Conservation (phyloP, 495 filamentous ascomycete species). For the Penicillium flavigenum region DNA sequence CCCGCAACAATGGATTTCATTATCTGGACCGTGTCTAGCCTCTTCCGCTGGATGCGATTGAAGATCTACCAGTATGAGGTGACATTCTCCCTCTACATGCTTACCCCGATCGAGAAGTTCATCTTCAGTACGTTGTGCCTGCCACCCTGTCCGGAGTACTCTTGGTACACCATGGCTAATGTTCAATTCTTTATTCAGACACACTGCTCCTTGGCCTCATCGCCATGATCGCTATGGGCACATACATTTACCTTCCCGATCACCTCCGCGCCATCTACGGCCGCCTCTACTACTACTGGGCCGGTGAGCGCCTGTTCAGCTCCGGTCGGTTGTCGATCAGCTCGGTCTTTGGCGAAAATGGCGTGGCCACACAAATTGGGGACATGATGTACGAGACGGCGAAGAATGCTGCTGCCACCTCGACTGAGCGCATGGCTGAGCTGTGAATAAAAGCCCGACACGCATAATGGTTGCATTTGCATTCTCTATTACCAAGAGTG, state of each 20-base stretch:
- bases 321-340: slow-evolving; percentile 34
- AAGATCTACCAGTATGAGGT: slow-evolving; percentile 88
- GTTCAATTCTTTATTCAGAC: slow-evolving; percentile 53
- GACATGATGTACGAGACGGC: slow-evolving; percentile 46
- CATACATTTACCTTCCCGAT: slow-evolving; percentile 87
- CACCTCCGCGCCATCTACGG: slow-evolving; percentile 75
- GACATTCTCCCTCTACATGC: slow-evolving; percentile 82
- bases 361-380: slow-evolving; percentile 31
- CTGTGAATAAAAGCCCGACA: slow-evolving; percentile 26
- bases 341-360: slow-evolving; percentile 38
- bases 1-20: slow-evolving; percentile 29
- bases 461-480: slow-evolving; percentile 8
- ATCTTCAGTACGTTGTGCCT: slow-evolving; percentile 67
- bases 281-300: slow-evolving; percentile 92
- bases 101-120: slow-evolving; percentile 79
- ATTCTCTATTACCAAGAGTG: slow-evolving; percentile 4
- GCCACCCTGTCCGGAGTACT: background rate
- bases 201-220: slow-evolving; percentile 85
- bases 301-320: slow-evolving; percentile 62
- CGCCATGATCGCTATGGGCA: slow-evolving; percentile 79
- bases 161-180: background rate
- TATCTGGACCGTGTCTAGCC: slow-evolving; percentile 41
- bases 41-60: slow-evolving; percentile 66
- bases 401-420: slow-evolving; percentile 39
- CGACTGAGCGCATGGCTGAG: slow-evolving; percentile 37